Conservation (phyloP, 2,329 filamentous ascomycete genomes). For the Ilyonectria mors-panacis region DNA sequence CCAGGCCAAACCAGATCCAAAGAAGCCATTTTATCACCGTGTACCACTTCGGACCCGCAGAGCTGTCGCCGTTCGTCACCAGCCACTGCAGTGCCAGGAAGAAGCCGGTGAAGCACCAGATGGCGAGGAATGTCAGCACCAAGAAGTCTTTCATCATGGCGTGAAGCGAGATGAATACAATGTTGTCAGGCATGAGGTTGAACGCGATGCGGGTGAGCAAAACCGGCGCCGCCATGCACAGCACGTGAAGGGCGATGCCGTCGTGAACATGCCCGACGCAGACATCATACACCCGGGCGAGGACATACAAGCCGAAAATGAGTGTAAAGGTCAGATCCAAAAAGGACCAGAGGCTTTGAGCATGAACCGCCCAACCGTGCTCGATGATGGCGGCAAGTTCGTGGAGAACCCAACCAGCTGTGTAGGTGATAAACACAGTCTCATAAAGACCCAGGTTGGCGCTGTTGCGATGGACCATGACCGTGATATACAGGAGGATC, state of each 20-base stretch:
- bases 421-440: conserved; percentile 73
- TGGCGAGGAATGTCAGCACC: conserved; percentile 73
- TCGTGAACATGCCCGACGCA: conserved; percentile 57
- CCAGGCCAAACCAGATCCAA: conserved; percentile 84
- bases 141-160: conserved; percentile 82
- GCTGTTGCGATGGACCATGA: conserved; percentile 70
- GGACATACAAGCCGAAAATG: conserved; percentile 73
- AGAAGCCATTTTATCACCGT: conserved; percentile 82
- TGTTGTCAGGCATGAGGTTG: conserved; percentile 80
- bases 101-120: conserved; percentile 79
- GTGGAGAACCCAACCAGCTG: conserved; percentile 76
- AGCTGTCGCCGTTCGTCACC: conserved; percentile 36
- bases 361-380: conserved; percentile 76
- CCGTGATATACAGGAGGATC: conserved; percentile 71
- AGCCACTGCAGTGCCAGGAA: conserved; percentile 78
- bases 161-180: conserved; percentile 79
- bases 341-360: conserved; percentile 81
- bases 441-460: conserved; percentile 64
- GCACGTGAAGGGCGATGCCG: conserved; percentile 71
- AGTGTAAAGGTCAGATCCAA: conserved; percentile 76
- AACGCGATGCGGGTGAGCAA: conserved; percentile 78
- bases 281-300: conserved; percentile 70
- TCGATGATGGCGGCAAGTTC: conserved; percentile 75
- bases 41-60: conserved; percentile 49
- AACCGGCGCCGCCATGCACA: conserved; percentile 76